Evolutionary conservation across 2,329 filamentous ascomycete genomes (phyloP), one percentile per base, ranked within the genome.

Genomic region (Nigrograna mackinnonii): DNA sequence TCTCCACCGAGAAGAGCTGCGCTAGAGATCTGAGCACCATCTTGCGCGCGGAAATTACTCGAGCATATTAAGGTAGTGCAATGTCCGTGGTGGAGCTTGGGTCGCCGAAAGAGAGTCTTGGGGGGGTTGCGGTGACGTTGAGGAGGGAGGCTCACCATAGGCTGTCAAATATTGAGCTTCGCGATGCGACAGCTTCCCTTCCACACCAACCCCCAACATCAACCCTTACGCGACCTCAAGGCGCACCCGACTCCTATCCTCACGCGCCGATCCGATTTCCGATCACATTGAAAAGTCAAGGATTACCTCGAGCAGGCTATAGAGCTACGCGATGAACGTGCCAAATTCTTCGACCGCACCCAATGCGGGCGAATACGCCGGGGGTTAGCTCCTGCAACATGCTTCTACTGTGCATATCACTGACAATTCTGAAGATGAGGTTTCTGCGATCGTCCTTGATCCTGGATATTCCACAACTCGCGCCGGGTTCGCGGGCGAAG

Each of bases 401-500:
- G 11, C 24, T 28, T 28, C 11, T 14, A 11, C 14, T 28, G 24
- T 12, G 11, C 24, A 28, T 14, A 3, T 12, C 11, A 12, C 24
- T 11, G 11, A 12, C 24, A 28, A 57, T 60, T 6, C 12, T 12
- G 2, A 19, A 96, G 94, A 99, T 77, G 94, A 99, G 76, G 91
- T 99, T 53, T 95, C 91, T 24, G 95, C 95, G 39, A 87, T 99
- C 57, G 89, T 99, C 26, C 89, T 99, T 64, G 94, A 99, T 66
- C 89, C 94, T 3, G 94, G 95, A 49, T 96, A 91, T 74, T 89
- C 88, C 64, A 86, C 84, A 56, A 91, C 89, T 30, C 91, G 95
- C 71, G 94, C 91, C 46, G 94, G 94, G 44, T 99, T 97, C 64
- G 95, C 95, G 11, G 94, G 95, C 64, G 95, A 99, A 80, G 94